These are phyloP conservation scores for Lasiodiplodia theobromae DNA, from an alignment of 2,329 filamentous ascomycete genomes.

Conservation along the genomic window DNA sequence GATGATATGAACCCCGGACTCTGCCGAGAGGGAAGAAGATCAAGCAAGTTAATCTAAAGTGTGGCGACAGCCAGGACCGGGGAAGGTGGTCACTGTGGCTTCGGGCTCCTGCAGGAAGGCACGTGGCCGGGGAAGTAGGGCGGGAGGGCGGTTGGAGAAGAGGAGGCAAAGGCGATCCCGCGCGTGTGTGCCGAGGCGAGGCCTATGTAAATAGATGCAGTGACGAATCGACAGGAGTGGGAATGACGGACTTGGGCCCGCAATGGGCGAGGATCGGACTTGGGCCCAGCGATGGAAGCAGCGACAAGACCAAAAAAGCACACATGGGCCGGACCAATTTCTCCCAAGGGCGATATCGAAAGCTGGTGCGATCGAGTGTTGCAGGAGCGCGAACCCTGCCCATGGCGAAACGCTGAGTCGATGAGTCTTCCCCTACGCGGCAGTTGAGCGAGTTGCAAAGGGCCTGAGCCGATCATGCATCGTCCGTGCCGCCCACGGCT, in stretches of 20 bases:
- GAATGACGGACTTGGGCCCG: neutral
- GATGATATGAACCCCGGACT: neutral
- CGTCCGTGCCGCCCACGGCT: constrained; percentile 15
- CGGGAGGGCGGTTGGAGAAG: neutral
- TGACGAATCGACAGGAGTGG: constrained; percentile 3
- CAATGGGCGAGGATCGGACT: neutral
- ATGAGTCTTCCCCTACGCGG: neutral
- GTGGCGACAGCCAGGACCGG: constrained; percentile 3
- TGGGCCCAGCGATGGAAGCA: neutral
- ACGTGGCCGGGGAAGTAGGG: neutral
- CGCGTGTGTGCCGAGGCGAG: neutral
- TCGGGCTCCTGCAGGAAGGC: neutral
- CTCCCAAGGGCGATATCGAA: neutral
- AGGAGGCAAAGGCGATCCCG: neutral
- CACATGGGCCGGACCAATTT: neutral
- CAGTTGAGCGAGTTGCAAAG: neutral
- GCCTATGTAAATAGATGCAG: neutral
- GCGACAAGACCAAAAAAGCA: neutral
- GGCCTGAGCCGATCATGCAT: neutral
- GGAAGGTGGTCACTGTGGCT: neutral
- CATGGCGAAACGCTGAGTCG: constrained; percentile 17
- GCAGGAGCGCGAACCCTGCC: constrained; percentile 16
- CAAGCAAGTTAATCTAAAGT: constrained; percentile 13
- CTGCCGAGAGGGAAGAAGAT: neutral
- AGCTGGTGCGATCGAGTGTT: neutral